Conservation (phyloP, 768 basidiomycete genomes). For the Naganishia vaughanmartiniae region DNA sequence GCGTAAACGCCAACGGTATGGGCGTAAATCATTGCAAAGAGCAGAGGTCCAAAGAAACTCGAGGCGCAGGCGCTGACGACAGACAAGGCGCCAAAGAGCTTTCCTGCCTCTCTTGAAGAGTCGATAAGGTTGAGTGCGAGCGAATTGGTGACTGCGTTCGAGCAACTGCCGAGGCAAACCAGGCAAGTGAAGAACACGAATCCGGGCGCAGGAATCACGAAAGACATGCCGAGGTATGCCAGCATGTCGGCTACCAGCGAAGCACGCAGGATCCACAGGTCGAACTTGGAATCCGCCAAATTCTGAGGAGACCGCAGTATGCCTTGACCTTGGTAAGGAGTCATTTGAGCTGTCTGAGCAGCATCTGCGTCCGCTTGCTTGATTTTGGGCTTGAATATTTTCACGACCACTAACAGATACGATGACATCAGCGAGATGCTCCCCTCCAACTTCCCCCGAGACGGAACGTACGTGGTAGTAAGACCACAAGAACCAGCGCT, state of each 20-base stretch:
- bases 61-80: constrained; percentile 70
- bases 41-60: constrained; percentile 64
- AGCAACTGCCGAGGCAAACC: constrained; percentile 63
- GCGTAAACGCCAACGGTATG: constrained; percentile 70
- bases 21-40: constrained; percentile 71
- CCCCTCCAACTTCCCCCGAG: neutral
- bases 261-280: constrained; percentile 65
- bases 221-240: constrained; percentile 58
- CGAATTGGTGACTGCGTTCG: constrained; percentile 67
- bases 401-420: constrained; percentile 39
- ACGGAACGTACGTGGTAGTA: constrained; percentile 43
- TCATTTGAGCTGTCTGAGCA: neutral
- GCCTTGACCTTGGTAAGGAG: constrained; percentile 3
- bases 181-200: constrained; percentile 61
- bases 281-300: constrained; percentile 55
- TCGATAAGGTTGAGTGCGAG: constrained; percentile 64
- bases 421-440: neutral
- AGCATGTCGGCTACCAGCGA: constrained; percentile 63
- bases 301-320: constrained; percentile 24
- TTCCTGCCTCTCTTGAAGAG: constrained; percentile 61
- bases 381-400: constrained; percentile 45
- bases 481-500: constrained; percentile 40
- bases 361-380: constrained; percentile 10
- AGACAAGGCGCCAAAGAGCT: constrained; percentile 74
- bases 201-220: constrained; percentile 56